Evolutionary conservation across 208 protist genomes (phyloP).

Genomic region (Trypanosoma vivax): DNA sequence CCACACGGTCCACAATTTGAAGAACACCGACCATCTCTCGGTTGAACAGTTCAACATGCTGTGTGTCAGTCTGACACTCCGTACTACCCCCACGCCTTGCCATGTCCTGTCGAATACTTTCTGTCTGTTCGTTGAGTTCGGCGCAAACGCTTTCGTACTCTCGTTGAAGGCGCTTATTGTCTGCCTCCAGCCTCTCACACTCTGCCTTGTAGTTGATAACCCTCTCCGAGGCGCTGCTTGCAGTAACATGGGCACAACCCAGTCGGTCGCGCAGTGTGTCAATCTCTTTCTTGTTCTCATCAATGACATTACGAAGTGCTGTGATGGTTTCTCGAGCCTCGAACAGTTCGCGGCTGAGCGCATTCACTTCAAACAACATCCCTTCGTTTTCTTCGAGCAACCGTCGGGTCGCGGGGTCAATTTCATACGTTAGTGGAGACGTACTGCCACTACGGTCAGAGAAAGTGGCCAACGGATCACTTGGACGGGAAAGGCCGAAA

Average conservation of each 20-base stretch:
- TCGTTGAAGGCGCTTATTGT: constrained; percentile 18
- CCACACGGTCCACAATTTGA: constrained; percentile 6
- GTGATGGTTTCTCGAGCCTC: constrained; percentile 17
- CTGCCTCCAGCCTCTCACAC: constrained; percentile 20
- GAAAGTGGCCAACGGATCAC: too few relatives aligned
- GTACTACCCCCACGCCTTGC: constrained; percentile 3
- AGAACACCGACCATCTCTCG: constrained; percentile 10
- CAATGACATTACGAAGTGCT: constrained; percentile 12
- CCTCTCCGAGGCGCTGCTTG: constrained; percentile 16
- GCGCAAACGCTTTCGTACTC: constrained; percentile 25
- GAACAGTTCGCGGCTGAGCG: constrained; percentile 29
- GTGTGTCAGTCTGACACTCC: background rate
- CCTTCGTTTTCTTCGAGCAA: constrained; percentile 56
- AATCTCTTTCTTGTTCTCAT: constrained; percentile 22
- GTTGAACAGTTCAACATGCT: constrained; percentile 15
- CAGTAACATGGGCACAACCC: constrained; percentile 25
- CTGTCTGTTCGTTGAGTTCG: constrained; percentile 23
- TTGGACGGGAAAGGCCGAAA: too few relatives aligned
- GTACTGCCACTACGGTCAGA: constrained; percentile 19
- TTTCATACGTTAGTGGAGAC: constrained; percentile 20
- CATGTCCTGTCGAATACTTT: constrained; percentile 18
- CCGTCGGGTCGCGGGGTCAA: constrained; percentile 24
- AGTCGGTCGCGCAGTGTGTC: constrained; percentile 36
- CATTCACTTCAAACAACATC: constrained; percentile 43
- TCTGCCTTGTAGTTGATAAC: constrained; percentile 35